Evolutionary conservation across 306 rosid species (phyloP).

Genomic region (Coriaria nepalensis): DNA sequence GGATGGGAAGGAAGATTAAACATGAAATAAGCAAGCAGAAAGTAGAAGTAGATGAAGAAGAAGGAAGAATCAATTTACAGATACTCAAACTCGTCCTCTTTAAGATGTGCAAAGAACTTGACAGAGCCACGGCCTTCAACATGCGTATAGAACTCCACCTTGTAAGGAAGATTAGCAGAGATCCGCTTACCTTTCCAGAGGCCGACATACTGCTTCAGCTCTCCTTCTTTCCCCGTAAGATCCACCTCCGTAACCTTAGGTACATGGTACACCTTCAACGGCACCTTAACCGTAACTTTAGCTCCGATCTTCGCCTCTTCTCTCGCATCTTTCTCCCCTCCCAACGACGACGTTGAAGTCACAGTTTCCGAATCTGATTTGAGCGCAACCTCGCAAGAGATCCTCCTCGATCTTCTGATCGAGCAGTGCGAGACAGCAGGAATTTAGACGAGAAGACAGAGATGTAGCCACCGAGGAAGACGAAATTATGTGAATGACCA

Average conservation of each 20-base stretch:
- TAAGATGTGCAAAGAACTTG: conserved; percentile 84
- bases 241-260: conserved; percentile 62
- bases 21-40: no score
- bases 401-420: conserved; percentile 13
- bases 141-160: conserved; percentile 53
- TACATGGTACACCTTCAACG: conserved; percentile 74
- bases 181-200: conserved; percentile 81
- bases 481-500: no score
- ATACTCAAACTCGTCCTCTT: conserved; percentile 77
- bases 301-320: conserved; percentile 45
- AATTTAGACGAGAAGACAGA: background rate
- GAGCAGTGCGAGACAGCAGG: conserved; percentile 5
- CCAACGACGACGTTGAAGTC: conserved; percentile 25
- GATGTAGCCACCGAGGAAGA: background rate
- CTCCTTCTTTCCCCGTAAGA: conserved; percentile 62
- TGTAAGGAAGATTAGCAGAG: conserved; percentile 80
- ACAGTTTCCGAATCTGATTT: conserved; percentile 24
- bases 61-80: conserved; percentile 14
- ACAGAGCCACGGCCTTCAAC: conserved; percentile 64
- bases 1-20: no score
- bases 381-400: conserved; percentile 32
- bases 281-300: conserved; percentile 63
- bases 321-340: conserved; percentile 17
- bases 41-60: background rate
- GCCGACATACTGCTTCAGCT: conserved; percentile 65